phyloP scores from a whole-genome alignment of 2,329 filamentous ascomycete genomes.

The Onygenales sp. region DNA sequence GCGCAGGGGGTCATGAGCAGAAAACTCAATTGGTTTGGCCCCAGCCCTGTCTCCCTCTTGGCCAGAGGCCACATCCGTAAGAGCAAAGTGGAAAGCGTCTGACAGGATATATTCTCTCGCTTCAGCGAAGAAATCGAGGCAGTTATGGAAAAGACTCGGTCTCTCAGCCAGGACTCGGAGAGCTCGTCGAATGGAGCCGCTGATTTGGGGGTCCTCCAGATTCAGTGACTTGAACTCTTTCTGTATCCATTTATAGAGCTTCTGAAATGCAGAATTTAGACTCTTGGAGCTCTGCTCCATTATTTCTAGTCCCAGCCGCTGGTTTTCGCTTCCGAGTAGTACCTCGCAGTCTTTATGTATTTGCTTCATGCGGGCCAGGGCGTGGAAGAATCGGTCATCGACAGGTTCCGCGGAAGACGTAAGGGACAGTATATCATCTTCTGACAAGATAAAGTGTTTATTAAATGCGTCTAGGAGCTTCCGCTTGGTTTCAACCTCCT shows the following conservation, averaged over 20 bases:
- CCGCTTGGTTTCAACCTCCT: slow-evolving; percentile 70
- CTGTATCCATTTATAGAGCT: slow-evolving; percentile 91
- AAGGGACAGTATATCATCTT: slow-evolving; percentile 66
- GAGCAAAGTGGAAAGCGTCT: slow-evolving; percentile 77
- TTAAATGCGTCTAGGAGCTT: slow-evolving; percentile 67
- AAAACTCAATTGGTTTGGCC: slow-evolving; percentile 86
- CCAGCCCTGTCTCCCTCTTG: slow-evolving; percentile 47
- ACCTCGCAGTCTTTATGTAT: slow-evolving; percentile 85
- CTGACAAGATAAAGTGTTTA: slow-evolving; percentile 72
- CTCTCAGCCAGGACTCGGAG: slow-evolving; percentile 81
- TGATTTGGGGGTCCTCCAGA: slow-evolving; percentile 89
- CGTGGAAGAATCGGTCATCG: slow-evolving; percentile 71
- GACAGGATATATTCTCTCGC: slow-evolving; percentile 78
- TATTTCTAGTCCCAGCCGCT: slow-evolving; percentile 76
- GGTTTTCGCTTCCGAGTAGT: slow-evolving; percentile 80
- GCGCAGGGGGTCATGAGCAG: slow-evolving; percentile 80
- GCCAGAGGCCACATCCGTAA: slow-evolving; percentile 61
- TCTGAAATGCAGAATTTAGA: slow-evolving; percentile 85
- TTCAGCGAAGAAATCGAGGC: slow-evolving; percentile 86
- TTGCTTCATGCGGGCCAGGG: slow-evolving; percentile 69
- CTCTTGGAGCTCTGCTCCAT: slow-evolving; percentile 85
- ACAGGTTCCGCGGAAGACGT: slow-evolving; percentile 74
- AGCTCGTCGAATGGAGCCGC: slow-evolving; percentile 69
- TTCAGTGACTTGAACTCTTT: slow-evolving; percentile 87
- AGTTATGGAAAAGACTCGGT: slow-evolving; percentile 84